Base-by-base conservation (phyloP, 2,329 filamentous ascomycete species). In the Sporothrix inflata region DNA sequence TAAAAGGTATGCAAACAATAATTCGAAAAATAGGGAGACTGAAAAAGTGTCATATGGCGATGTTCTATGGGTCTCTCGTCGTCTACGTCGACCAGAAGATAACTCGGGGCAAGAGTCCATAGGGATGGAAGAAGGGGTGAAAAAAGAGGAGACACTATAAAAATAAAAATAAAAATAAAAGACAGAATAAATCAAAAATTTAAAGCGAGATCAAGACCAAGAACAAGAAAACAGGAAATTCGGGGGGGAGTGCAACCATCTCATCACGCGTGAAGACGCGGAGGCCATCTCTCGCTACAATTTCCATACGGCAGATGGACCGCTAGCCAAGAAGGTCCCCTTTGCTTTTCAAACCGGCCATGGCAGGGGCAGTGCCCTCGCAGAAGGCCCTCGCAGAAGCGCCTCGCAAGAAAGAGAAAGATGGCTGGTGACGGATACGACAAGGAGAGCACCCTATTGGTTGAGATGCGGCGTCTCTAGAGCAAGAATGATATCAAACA, bases 191-290 rank as follows among this genome's bases (percentile, higher is more conserved):
- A 40, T 27, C 4, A 45, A 19, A 53, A 53, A 53, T 24, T 53
- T 0, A 53, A 65, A 42, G 8, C 34, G 40, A 42, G 6, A 21
- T 8, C 16, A 24, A 27, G 11, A 24, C n/a, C n/a, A n/a, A n/a
- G n/a, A n/a, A n/a, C n/a, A 60, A 63, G 21, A 65, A 65, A 65
- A 65, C 60, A 65, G 60, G 60, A 65, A 30, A 61, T 40, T 61
- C 2, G 19, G 6, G 3, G 9, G 12, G 12, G 51, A 16, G 2
- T 40, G 19, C 30, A 19, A 61, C n/a, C n/a, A n/a, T n/a, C n/a
- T n/a, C n/a, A n/a, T n/a, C 57, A 38, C 34, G 57, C 57, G 34
- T 61, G 19, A 61, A 40, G 55, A 27, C 12, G 49, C 9, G 49
- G 11, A 3, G 6, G 49, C 49, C 12, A 7, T 47, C 49, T 9